Percentiles rank a stretch among this genome's conserved stretches.
phyloP scores from a whole-genome alignment of 1,284 basidiomycete genomes.

The Meira nashicola region DNA sequence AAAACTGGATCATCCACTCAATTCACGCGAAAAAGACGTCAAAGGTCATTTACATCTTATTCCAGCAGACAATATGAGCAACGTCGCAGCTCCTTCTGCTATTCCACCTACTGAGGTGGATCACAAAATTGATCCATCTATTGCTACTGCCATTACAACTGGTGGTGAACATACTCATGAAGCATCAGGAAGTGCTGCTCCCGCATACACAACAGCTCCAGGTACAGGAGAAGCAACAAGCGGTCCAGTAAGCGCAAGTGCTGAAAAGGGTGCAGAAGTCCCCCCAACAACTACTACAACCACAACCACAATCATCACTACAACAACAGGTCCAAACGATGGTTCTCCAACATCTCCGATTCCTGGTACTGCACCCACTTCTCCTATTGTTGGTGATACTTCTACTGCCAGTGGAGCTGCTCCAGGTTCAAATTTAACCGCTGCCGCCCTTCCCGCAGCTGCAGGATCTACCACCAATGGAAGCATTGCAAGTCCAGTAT shows the following conservation, averaged over 20 bases:
- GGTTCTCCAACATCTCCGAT: not conserved
- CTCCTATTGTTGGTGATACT: not conserved
- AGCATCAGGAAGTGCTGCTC: not conserved
- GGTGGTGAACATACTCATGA: not conserved
- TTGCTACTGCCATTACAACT: conserved; percentile 5
- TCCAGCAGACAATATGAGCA: conserved; percentile 4
- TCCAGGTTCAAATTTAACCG: too few species aligned
- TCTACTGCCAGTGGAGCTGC: not conserved
- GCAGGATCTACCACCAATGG: not conserved
- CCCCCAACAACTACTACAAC: conserved; percentile 4
- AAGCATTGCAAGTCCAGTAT: too few species aligned
- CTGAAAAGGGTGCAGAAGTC: not conserved
- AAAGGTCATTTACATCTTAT: not conserved
- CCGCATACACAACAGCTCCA: not conserved
- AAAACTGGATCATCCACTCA: not conserved
- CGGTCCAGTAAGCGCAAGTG: not conserved
- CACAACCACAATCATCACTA: conserved; percentile 4
- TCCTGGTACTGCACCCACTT: not conserved
- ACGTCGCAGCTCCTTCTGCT: not conserved
- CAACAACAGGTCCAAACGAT: not conserved
- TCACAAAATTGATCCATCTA: conserved; percentile 10
- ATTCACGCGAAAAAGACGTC: not conserved
- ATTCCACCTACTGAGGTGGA: not conserved
- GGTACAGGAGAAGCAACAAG: not conserved
- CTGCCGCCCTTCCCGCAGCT: not conserved